Percentiles rank a stretch among this genome's conserved stretches.
Conservation (phyloP, 768 basidiomycete species). For the Amanita molliuscula region DNA sequence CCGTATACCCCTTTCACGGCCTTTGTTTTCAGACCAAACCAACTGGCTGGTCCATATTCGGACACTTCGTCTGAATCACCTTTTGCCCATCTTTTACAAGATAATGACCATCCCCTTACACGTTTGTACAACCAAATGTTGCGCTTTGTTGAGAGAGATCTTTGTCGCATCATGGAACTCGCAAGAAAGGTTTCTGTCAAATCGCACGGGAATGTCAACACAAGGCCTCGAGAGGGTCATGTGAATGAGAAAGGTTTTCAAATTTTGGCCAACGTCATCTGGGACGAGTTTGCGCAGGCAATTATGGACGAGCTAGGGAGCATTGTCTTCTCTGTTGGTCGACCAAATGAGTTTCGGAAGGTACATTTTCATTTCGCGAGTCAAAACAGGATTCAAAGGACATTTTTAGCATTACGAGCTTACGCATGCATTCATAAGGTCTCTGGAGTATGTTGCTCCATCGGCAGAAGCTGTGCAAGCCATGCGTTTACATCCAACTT, state of each 20-base stretch:
- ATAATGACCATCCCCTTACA: conserved; percentile 57
- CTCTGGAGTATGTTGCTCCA: conserved; percentile 76
- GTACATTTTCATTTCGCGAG: conserved; percentile 26
- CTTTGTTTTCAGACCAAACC: conserved; percentile 36
- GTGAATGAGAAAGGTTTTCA: conserved; percentile 46
- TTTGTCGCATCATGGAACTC: conserved; percentile 64
- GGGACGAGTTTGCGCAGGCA: conserved; percentile 73
- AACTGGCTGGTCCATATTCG: conserved; percentile 29
- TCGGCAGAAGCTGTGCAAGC: conserved; percentile 56
- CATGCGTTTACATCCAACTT: conserved; percentile 68
- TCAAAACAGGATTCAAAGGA: background rate
- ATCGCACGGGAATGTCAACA: conserved; percentile 18
- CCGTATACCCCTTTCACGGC: conserved; percentile 46
- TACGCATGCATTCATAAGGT: conserved; percentile 71
- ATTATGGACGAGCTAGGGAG: conserved; percentile 80
- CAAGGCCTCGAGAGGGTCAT: conserved; percentile 6
- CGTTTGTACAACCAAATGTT: conserved; percentile 76
- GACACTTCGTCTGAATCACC: conserved; percentile 17
- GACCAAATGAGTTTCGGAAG: conserved; percentile 83
- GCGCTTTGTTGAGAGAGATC: conserved; percentile 68
- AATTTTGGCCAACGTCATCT: conserved; percentile 81
- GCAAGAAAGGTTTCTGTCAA: conserved; percentile 59
- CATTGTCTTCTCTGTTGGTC: conserved; percentile 83
- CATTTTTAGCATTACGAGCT: conserved; percentile 67
- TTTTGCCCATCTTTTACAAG: conserved; percentile 49